These are phyloP conservation scores for Aspergillus sp. DNA, from an alignment of 2,329 filamentous ascomycete genomes.

Conservation along the genomic window DNA sequence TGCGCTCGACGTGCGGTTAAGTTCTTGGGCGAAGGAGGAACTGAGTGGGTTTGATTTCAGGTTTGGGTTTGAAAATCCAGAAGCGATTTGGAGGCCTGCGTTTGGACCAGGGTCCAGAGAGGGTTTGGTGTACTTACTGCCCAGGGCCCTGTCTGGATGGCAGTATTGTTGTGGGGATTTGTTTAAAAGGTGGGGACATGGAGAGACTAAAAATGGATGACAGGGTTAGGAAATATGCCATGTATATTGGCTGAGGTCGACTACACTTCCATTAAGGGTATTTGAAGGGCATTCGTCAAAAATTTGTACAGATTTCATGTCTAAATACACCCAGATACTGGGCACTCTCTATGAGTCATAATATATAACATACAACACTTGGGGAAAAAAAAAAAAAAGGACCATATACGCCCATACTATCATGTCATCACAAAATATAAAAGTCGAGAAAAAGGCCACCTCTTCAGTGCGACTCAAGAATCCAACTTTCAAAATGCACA, in stretches of 20 bases:
- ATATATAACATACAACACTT: background rate
- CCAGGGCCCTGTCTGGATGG: background rate
- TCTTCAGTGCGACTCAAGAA: conserved; percentile 11
- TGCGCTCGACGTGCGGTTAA: background rate
- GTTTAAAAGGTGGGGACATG: background rate
- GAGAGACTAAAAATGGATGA: background rate
- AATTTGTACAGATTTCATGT: background rate
- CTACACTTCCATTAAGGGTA: background rate
- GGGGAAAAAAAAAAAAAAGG: background rate
- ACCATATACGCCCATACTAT: background rate
- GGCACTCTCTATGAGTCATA: background rate
- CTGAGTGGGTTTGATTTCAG: background rate
- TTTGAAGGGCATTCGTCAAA: no score
- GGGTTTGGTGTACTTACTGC: background rate
- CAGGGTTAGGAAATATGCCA: background rate
- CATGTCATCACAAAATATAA: background rate
- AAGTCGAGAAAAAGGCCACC: background rate
- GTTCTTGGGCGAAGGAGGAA: background rate
- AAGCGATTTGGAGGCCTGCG: background rate
- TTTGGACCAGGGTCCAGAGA: background rate
- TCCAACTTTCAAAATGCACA: conserved; percentile 43
- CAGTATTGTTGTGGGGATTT: background rate
- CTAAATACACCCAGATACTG: background rate
- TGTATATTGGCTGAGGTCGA: background rate
- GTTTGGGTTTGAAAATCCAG: background rate